Base-by-base conservation (phyloP, 1,284 basidiomycete genomes). In the Pseudozyma sp. region DNA sequence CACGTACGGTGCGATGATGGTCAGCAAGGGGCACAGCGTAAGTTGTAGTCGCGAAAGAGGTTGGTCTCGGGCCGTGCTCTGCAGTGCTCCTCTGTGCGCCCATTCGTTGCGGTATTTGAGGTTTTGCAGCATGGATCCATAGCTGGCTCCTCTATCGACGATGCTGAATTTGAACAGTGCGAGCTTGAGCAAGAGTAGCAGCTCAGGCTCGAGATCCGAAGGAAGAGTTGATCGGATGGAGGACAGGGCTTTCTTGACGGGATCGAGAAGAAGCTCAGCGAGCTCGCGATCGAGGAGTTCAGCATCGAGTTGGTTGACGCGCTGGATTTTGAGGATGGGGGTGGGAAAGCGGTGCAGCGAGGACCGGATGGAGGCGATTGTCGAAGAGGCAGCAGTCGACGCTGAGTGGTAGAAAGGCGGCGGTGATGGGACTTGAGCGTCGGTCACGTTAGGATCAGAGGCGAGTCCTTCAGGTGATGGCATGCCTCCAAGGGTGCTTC, bases 241-340 rank as follows among this genome's bases (percentile, higher is more conserved):
- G 21, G 59, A 59, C 18, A 97, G 85, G 1, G 94, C 90, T 70
- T 90, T 91, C 68, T 88, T 88, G 48, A 98, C 86, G n/a, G 94
- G 94, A 59, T 93, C 93, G 76, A 90, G 90, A 18, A 99, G 88
- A 69, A 97, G 87, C 31, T 91, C 89, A 18, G 92, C 90, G 16
- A 99, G 89, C 76, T 98, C 95, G 66, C 91, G 90, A 86, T 99
- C 97, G 49, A 99, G 89, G 35, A 96, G 88, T 79, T 95, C 92
- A 0, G 96, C 91, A 85, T 99, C 97, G 51, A 98, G 89, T 86
- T 97, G 94, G 31, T 92, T 92, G 44, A 98, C 94, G 55, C 95
- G 70, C 51, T 83, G 82, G 42, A 84, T 79, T 38, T 79, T 79
- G 45, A 83, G 75, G n/a, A 72, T 64, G 5, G 83, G 79, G 14